Conservation (phyloP, 371 early-diverging fungal genomes). For the Quaeritorhiza haematococci region DNA sequence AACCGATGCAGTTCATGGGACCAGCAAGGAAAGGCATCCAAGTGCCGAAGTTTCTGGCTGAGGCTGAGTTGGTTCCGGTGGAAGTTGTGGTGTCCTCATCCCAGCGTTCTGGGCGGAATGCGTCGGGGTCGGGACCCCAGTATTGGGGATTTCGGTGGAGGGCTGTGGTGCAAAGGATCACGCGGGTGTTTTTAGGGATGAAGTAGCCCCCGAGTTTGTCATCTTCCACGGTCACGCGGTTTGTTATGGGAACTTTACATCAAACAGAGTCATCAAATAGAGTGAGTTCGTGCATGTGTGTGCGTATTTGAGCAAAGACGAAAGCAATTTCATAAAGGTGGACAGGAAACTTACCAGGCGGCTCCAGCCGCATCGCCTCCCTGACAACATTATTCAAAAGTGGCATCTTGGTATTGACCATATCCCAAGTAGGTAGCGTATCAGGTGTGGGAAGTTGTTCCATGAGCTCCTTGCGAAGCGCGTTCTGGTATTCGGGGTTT, state of each 20-base stretch:
- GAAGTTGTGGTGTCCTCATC: too few relatives aligned
- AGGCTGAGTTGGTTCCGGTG: neutral
- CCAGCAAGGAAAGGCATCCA: slow-evolving; percentile 63
- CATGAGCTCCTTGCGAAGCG: slow-evolving; percentile 7
- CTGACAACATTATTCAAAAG: slow-evolving; percentile 17
- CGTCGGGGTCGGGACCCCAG: slow-evolving; percentile 2
- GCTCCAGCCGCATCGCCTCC: slow-evolving; percentile 14
- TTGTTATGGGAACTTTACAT: slow-evolving; percentile 46
- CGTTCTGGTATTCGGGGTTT: slow-evolving; percentile 8
- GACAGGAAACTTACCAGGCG: neutral
- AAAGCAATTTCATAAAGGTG: too few relatives aligned
- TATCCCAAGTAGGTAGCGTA: slow-evolving; percentile 7
- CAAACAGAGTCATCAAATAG: too few relatives aligned
- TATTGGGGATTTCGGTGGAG: slow-evolving; percentile 3
- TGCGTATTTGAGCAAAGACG: too few relatives aligned
- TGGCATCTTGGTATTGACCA: neutral
- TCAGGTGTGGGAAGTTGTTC: neutral
- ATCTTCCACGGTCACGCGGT: slow-evolving; percentile 41
- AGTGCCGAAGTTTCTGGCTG: slow-evolving; percentile 19
- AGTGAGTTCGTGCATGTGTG: too few relatives aligned
- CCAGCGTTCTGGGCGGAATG: slow-evolving; percentile 1
- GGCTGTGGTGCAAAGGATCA: slow-evolving; percentile 37
- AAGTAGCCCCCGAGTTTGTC: slow-evolving; percentile 33
- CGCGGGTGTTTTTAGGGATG: slow-evolving; percentile 48
- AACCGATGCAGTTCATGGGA: slow-evolving; percentile 34